phyloP scores from a whole-genome alignment of 345 rosid genomes.

The Aegle marmelos region DNA sequence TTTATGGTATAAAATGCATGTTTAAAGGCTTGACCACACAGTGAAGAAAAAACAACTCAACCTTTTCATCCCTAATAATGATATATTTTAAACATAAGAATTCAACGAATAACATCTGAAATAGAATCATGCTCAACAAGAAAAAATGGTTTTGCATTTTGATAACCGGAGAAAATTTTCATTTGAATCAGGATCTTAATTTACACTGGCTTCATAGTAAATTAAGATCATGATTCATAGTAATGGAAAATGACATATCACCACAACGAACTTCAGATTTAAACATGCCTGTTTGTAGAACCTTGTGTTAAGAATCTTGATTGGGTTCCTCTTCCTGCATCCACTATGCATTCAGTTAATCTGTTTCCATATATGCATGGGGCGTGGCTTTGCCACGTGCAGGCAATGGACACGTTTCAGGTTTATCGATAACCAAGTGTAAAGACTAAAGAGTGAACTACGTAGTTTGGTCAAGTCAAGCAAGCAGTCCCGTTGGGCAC shows the following conservation, averaged over 20 bases:
- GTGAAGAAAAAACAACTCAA: neutral
- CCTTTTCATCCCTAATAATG: neutral
- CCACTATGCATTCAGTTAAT: neutral
- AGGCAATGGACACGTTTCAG: neutral
- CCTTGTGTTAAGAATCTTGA: neutral
- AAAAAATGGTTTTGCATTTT: neutral
- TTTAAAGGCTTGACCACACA: neutral
- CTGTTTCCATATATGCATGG: neutral
- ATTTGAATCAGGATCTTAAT: neutral
- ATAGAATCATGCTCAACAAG: neutral
- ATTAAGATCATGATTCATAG: neutral
- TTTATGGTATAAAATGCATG: neutral
- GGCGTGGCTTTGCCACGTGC: conserved; percentile 6
- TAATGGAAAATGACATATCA: neutral
- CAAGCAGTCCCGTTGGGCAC: neutral
- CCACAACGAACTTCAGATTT: neutral
- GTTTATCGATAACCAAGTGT: neutral
- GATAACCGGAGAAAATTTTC: neutral
- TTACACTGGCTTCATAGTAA: neutral
- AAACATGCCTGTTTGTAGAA: neutral
- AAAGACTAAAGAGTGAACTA: neutral
- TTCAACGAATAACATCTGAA: neutral
- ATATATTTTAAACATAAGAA: neutral
- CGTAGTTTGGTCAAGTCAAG: neutral
- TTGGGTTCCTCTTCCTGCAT: neutral